Evolutionary conservation across 2,329 filamentous ascomycete genomes (phyloP).

Genomic region (Penicillium sp.): DNA sequence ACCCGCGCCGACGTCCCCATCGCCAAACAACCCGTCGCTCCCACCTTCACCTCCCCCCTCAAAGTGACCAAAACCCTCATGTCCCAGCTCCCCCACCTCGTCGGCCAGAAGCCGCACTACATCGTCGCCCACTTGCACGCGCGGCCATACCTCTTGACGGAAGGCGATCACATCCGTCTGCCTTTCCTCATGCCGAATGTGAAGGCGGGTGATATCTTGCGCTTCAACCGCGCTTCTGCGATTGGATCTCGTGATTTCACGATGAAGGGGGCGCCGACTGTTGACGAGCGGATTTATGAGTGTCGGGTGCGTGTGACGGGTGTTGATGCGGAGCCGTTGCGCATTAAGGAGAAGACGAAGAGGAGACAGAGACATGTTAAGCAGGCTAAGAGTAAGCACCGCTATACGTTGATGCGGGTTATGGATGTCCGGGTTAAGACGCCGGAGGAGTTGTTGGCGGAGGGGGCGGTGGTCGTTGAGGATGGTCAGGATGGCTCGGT

Average conservation of each 20-base stretch:
- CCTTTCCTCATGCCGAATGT: slow-evolving; percentile 76
- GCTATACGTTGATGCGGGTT: slow-evolving; percentile 80
- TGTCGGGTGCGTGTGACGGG: slow-evolving; percentile 83
- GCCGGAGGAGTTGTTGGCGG: slow-evolving; percentile 51
- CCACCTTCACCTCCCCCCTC: slow-evolving; percentile 38
- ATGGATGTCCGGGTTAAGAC: slow-evolving; percentile 70
- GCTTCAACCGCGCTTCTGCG: slow-evolving; percentile 77
- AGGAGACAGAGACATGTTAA: slow-evolving; percentile 64
- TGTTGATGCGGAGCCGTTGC: slow-evolving; percentile 73
- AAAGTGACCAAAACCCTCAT: slow-evolving; percentile 43
- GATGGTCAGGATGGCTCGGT: slow-evolving; percentile 21
- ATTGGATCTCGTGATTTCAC: slow-evolving; percentile 89
- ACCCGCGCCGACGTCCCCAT: slow-evolving; percentile 27
- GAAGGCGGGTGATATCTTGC: slow-evolving; percentile 75
- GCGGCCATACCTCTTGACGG: slow-evolving; percentile 50
- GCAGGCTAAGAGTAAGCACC: slow-evolving; percentile 82
- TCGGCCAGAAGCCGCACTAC: slow-evolving; percentile 46
- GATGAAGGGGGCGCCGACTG: slow-evolving; percentile 72
- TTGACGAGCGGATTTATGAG: slow-evolving; percentile 79
- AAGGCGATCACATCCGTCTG: slow-evolving; percentile 70
- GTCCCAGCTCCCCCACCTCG: slow-evolving; percentile 44
- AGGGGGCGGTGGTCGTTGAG: slow-evolving; percentile 40
- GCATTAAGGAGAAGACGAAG: slow-evolving; percentile 78
- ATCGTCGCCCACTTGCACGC: slow-evolving; percentile 48
- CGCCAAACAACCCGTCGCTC: slow-evolving; percentile 37